phyloP scores from a whole-genome alignment of 805 yeast genomes.

The Schizosaccharomyces lindneri region DNA sequence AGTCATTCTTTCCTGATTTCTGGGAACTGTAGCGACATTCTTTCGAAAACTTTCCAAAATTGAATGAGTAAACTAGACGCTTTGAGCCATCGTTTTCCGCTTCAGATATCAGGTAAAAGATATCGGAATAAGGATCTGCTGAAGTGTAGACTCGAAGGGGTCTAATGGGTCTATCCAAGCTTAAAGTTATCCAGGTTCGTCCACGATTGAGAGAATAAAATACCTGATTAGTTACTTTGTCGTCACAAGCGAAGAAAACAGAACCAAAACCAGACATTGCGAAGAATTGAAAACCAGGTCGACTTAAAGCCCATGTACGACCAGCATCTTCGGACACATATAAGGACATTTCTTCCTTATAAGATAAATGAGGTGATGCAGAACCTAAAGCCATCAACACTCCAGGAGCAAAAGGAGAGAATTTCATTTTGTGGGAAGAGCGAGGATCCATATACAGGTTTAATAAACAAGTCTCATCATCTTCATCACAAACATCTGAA shows the following conservation, averaged over 20 bases:
- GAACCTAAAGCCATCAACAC: slow-evolving; percentile 22
- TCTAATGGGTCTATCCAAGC: slow-evolving; percentile 21
- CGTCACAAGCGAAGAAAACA: slow-evolving; percentile 29
- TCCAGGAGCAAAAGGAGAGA: slow-evolving; percentile 19
- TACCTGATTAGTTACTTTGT: slow-evolving; percentile 16
- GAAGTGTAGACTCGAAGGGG: slow-evolving; percentile 12
- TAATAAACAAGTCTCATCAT: slow-evolving; percentile 4
- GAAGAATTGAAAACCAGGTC: slow-evolving; percentile 27
- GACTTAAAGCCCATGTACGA: slow-evolving; percentile 33
- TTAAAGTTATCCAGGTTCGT: slow-evolving; percentile 28
- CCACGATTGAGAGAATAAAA: slow-evolving; percentile 55
- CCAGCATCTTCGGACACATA: slow-evolving; percentile 61
- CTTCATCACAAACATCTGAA: neutral
- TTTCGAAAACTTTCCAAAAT: neutral
- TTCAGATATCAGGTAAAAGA: neutral
- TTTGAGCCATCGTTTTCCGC: neutral
- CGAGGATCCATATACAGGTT: slow-evolving; percentile 7
- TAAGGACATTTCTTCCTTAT: slow-evolving; percentile 19
- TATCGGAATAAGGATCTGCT: neutral
- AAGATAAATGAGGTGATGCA: slow-evolving; percentile 12
- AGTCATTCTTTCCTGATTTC: slow-evolving; percentile 22
- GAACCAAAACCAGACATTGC: slow-evolving; percentile 63
- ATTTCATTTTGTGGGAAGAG: slow-evolving; percentile 10
- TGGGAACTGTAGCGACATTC: slow-evolving; percentile 9
- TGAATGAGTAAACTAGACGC: slow-evolving; percentile 2